Evolutionary conservation across 2,329 filamentous ascomycete genomes (phyloP), one percentile per base, ranked within the genome.

Genomic region (Orbilia quercus): DNA sequence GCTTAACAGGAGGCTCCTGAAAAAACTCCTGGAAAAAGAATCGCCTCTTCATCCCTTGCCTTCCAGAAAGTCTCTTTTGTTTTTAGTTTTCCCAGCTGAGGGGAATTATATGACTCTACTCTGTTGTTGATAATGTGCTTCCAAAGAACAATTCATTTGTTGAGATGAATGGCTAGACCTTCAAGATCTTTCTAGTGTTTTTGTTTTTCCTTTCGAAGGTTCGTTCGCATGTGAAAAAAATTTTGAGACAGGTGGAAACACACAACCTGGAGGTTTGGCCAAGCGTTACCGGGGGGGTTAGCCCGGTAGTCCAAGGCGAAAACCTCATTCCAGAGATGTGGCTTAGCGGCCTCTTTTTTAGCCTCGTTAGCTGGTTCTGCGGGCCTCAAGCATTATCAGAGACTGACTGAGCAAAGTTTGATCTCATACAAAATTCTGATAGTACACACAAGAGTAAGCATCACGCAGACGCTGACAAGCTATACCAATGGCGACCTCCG

Each of bases 231-330:
- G 67, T 72, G 67, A 64, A 55, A 45, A 67, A 57, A 38, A 42
- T 50, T 53, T 64, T 59, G 66, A 72, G 58, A 72, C 66, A 72
- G 36, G 44, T 38, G 59, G 66, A 72, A 72, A 72, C 59, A 45
- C 23, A 47, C 14, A 25, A 23, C 20, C 40, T 38, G 6, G 7
- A 54, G 34, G 20, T 22, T 25, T 16, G 18, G 31, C 28, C 12
- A 51, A 28, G 28, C 31, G 25, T 65, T 31, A 20, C 44, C 57
- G 45, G 59, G 66, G 18, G 18, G 6, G 12, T 11, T 25, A 23
- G 44, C 58, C 51, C 57, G 58, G 53, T 12, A 14, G 40, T 40
- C n/a, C 59, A 47, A 47, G 36, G 36, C 23, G 12, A 34, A 47
- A 20, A 20, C 12, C 16, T 25, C 67, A 71, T 72, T 65, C 67